Base-by-base conservation (phyloP, 768 basidiomycete species). In the Calocera viscosa region DNA sequence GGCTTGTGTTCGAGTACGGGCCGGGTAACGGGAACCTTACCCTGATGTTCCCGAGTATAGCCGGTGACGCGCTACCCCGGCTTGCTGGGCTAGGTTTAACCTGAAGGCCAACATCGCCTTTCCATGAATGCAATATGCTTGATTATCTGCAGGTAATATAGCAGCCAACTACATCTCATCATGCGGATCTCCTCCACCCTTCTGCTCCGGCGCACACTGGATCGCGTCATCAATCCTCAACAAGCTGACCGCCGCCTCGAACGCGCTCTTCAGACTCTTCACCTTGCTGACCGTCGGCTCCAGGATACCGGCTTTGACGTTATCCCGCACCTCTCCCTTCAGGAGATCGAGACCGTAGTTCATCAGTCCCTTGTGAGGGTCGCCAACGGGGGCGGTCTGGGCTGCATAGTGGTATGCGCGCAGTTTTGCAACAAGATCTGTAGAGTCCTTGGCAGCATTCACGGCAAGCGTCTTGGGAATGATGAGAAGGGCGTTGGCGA, bases 211-310 rank as follows among this genome's bases (percentile, higher is more conserved):
- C 60, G 89, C 82, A 76, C 89, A 91, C 72, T 92, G 90, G 69
- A 93, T 93, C n/a, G 91, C 90, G 76, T 93, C 94, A 75, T 97
- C 94, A 72, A 98, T 97, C 68, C 96, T 84, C 75, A 99, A 79
- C 68, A 98, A 79, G 67, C 92, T 92, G 41, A 96, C 94, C 2
- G 94, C 93, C 33, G 95, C 94, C 76, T 97, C 94, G 70, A 94
- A 91, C 35, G 96, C 96, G 35, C 90, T 92, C 81, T 99, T 99
- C 76, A 99, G 78, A 74, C 91, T 94, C 79, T 90, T 91, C 71
- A 98, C 90, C 79, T 99, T 98, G 80, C 90, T 90, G 79, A 99
- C 84, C 10, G 94, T 97, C 2, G 96, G 96, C 78, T 98, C 96
- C 53, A 99, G 80, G 33, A 99, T 86, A 24, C 96, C 96, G 19